A percentile compares a stretch with the other conserved stretches of the same genome.
Evolutionary conservation across 768 basidiomycete genomes (phyloP).

Genomic region (Cyathus striatus): DNA sequence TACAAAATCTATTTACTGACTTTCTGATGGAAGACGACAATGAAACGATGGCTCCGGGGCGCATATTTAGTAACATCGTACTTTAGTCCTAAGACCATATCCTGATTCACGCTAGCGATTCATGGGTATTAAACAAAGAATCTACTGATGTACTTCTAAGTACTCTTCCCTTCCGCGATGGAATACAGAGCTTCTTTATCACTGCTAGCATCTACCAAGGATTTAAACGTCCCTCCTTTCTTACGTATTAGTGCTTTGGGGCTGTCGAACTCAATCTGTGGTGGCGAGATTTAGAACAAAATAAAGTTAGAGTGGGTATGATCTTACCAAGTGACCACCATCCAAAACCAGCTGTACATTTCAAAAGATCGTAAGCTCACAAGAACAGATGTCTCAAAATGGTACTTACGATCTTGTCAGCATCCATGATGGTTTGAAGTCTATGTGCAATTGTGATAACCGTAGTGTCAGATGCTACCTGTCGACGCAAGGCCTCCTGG

Average conservation of each 20-base stretch:
- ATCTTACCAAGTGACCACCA: constrained; percentile 32
- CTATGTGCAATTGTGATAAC: constrained; percentile 62
- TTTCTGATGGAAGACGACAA: no score
- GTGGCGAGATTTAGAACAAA: background rate
- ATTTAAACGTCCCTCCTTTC: constrained; percentile 41
- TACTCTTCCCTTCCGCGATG: constrained; percentile 24
- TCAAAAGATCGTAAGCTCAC: constrained; percentile 5
- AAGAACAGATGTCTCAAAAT: constrained; percentile 2
- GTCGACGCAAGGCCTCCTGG: constrained; percentile 60
- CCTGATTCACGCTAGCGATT: background rate
- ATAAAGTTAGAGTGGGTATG: background rate
- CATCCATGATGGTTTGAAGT: constrained; percentile 55
- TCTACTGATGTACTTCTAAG: background rate
- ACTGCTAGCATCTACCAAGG: constrained; percentile 53
- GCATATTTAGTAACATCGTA: background rate
- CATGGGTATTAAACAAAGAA: background rate
- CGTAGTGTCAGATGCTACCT: constrained; percentile 51
- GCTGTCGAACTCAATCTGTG: constrained; percentile 49
- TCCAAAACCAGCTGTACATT: constrained; percentile 36
- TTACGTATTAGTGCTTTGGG: constrained; percentile 47
- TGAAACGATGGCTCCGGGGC: no score
- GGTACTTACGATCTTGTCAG: constrained; percentile 34
- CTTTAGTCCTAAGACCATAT: background rate
- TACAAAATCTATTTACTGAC: no score
- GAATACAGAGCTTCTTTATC: constrained; percentile 45